A percentile compares a stretch with the other conserved stretches of the same genome.
These are phyloP conservation scores for Mycena venus DNA, from an alignment of 768 basidiomycete genomes.

Conservation along the genomic window DNA sequence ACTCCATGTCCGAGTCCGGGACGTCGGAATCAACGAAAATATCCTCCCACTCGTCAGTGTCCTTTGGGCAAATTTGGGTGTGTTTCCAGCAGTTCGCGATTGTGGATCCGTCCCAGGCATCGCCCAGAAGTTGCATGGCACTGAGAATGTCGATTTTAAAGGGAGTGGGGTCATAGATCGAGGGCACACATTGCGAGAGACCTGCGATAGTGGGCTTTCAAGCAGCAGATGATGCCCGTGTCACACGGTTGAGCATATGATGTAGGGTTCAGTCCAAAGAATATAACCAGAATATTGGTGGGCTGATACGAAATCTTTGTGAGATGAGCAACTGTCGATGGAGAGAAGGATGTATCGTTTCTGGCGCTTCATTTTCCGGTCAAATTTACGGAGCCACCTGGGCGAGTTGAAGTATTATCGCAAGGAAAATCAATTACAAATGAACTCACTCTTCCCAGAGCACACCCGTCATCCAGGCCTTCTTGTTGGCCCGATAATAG, in stretches of 20 bases:
- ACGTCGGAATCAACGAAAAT: neutral
- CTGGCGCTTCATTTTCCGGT: neutral
- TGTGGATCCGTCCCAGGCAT: neutral
- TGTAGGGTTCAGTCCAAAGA: neutral
- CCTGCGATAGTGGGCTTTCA: neutral
- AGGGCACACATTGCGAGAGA: neutral
- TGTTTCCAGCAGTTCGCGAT: neutral
- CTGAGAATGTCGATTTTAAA: no score
- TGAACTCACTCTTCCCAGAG: neutral
- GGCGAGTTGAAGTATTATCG: neutral
- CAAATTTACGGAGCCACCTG: neutral
- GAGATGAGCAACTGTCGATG: neutral
- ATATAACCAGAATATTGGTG: neutral
- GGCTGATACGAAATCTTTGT: neutral
- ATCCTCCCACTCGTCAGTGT: neutral
- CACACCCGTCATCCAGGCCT: neutral
- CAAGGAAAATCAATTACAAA: neutral
- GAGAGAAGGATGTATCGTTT: neutral
- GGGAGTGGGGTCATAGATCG: neutral
- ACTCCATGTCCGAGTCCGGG: neutral
- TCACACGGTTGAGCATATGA: neutral
- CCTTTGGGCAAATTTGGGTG: neutral
- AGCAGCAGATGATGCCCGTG: neutral
- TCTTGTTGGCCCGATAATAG: neutral
- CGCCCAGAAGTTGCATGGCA: neutral